Evolutionary conservation across 805 yeast genomes (phyloP).

Genomic region (Metschnikowia arizonensis): DNA sequence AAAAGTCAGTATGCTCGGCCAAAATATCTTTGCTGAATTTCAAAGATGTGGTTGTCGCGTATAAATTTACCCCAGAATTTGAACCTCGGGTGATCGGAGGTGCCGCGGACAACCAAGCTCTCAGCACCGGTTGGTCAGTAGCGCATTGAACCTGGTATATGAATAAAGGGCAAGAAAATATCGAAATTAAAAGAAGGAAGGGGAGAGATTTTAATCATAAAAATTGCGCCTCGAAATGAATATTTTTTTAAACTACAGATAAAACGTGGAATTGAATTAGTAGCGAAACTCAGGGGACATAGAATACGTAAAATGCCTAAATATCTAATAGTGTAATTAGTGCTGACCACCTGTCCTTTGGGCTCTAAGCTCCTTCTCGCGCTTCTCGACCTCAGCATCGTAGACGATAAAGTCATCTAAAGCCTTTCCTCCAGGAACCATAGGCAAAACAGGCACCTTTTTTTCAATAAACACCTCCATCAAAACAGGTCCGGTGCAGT

Average conservation of each 20-base stretch:
- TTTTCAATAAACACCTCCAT: conserved; percentile 87
- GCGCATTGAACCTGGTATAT: too few relatives aligned
- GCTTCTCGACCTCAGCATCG: conserved; percentile 76
- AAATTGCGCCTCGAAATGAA: too few relatives aligned
- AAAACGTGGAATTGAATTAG: neutral
- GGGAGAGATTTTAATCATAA: too few relatives aligned
- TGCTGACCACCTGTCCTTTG: conserved; percentile 73
- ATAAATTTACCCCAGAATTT: conserved; percentile 4
- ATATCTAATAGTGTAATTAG: conserved; percentile 23
- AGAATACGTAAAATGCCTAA: neutral
- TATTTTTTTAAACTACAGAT: too few relatives aligned
- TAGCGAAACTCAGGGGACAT: too few relatives aligned
- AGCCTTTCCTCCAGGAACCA: conserved; percentile 96
- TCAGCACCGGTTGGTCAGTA: neutral
- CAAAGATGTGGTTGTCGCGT: conserved; percentile 1
- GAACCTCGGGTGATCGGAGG: conserved; percentile 4
- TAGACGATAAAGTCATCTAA: conserved; percentile 87
- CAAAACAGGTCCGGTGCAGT: conserved; percentile 75
- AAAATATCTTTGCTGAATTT: neutral
- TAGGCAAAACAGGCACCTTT: conserved; percentile 94
- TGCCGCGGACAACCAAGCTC: neutral
- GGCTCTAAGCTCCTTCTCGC: conserved; percentile 61
- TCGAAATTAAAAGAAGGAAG: too few relatives aligned
- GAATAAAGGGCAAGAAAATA: too few relatives aligned
- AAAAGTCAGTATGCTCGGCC: neutral